phyloP scores from a whole-genome alignment of 2,329 filamentous ascomycete genomes.

The Penicillium hordei region DNA sequence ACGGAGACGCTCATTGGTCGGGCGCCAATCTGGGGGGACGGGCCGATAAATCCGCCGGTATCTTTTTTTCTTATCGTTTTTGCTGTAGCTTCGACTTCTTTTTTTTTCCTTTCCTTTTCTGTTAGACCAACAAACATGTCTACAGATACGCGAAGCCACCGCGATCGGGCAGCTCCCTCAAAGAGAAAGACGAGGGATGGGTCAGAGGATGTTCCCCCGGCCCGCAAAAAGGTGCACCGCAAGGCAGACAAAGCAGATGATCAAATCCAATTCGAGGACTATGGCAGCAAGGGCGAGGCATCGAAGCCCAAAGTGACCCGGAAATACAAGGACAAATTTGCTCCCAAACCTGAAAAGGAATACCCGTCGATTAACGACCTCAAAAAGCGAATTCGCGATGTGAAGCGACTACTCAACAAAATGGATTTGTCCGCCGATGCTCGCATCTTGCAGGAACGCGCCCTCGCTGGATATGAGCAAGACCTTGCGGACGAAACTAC shows the following conservation, averaged over 20 bases:
- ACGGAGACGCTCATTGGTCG: slow-evolving; percentile 28
- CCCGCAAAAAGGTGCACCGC: slow-evolving; percentile 29
- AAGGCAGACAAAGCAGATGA: slow-evolving; percentile 11
- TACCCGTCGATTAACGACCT: slow-evolving; percentile 49
- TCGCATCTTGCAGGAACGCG: slow-evolving; percentile 60
- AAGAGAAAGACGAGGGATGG: slow-evolving; percentile 33
- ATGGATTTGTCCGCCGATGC: slow-evolving; percentile 55
- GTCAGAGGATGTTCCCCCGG: slow-evolving; percentile 26
- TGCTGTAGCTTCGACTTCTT: slow-evolving; percentile 5
- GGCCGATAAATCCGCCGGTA: slow-evolving; percentile 33
- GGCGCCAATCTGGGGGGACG: slow-evolving; percentile 30
- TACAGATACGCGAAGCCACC: slow-evolving; percentile 9
- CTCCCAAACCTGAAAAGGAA: slow-evolving; percentile 28
- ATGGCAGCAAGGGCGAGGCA: slow-evolving; percentile 9
- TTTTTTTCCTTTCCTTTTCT: slow-evolving; percentile 1
- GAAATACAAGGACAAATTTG: slow-evolving; percentile 24
- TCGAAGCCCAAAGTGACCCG: slow-evolving; percentile 11
- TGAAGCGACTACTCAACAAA: slow-evolving; percentile 53
- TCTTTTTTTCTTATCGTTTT: slow-evolving; percentile 21
- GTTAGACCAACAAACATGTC: slow-evolving; percentile 16
- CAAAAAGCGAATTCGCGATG: slow-evolving; percentile 57
- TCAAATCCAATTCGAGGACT: slow-evolving; percentile 14
- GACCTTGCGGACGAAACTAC: slow-evolving; percentile 54
- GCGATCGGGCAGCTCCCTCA: slow-evolving; percentile 19
- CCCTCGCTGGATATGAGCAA: slow-evolving; percentile 55